Evolutionary conservation across 306 rosid species (phyloP).

Genomic region (Vigna radiata): DNA sequence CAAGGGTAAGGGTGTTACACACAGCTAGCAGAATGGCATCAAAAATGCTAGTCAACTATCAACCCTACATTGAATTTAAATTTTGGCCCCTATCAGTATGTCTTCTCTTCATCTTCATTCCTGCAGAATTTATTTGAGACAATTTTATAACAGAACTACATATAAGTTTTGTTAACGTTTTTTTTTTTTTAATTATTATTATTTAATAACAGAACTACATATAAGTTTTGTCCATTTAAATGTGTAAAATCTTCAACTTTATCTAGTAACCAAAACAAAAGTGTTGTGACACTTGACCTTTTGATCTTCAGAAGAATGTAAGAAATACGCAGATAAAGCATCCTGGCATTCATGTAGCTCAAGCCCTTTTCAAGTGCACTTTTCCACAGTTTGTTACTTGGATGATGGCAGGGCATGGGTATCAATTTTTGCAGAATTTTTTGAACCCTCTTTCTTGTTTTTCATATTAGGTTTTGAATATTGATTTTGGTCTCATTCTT

Average conservation of each 20-base stretch:
- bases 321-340: constrained; percentile 39
- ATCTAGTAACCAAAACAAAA: not conserved
- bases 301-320: constrained; percentile 30
- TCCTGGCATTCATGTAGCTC: constrained; percentile 47
- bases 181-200: too few relatives aligned
- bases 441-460: constrained; percentile 1
- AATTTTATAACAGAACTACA: too few relatives aligned
- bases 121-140: not conserved
- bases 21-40: constrained; percentile 57
- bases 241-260: not conserved
- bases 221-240: not conserved
- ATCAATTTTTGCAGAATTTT: not conserved
- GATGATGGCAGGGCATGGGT: constrained; percentile 61
- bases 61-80: constrained; percentile 46
- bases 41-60: constrained; percentile 47
- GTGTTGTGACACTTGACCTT: not conserved
- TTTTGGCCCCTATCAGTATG: constrained; percentile 48
- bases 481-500: constrained; percentile 9
- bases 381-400: constrained; percentile 48
- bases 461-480: constrained; percentile 14
- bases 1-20: constrained; percentile 47
- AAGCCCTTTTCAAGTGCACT: constrained; percentile 38
- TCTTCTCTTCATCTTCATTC: constrained; percentile 32
- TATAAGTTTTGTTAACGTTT: not conserved
- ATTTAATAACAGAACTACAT: too few relatives aligned